phyloP scores from a whole-genome alignment of 2,329 filamentous ascomycete genomes.

The Xylariales sp. region DNA sequence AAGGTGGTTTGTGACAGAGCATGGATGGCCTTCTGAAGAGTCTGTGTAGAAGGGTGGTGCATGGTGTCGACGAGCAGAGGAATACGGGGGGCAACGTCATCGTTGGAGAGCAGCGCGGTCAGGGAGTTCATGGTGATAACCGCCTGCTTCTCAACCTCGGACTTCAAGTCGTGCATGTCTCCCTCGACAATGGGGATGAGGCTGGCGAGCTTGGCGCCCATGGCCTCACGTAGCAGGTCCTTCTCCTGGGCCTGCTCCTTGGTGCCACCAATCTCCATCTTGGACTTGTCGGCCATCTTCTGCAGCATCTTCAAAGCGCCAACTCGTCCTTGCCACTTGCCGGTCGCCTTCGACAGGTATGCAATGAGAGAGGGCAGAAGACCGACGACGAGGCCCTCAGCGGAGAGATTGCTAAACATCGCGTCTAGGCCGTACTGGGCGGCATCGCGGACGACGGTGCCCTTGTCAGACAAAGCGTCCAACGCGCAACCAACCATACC shows the following conservation, averaged over 20 bases:
- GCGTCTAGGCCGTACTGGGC: constrained; percentile 93
- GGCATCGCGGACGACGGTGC: constrained; percentile 79
- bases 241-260: constrained; percentile 84
- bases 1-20: constrained; percentile 98
- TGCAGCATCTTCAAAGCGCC: constrained; percentile 81
- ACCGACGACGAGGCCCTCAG: constrained; percentile 79
- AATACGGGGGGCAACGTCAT: constrained; percentile 90
- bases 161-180: constrained; percentile 95
- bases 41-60: constrained; percentile 86
- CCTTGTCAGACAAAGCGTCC: constrained; percentile 87
- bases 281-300: constrained; percentile 91
- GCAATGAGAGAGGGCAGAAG: constrained; percentile 70
- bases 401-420: constrained; percentile 71
- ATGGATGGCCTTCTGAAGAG: constrained; percentile 92
- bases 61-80: constrained; percentile 91
- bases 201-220: constrained; percentile 82
- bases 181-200: constrained; percentile 88
- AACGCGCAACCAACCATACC: constrained; percentile 69
- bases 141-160: constrained; percentile 85
- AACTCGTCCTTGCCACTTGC: constrained; percentile 96
- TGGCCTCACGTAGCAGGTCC: constrained; percentile 82
- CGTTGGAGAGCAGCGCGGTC: constrained; percentile 87
- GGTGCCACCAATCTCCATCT: constrained; percentile 72
- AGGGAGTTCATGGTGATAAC: constrained; percentile 87
- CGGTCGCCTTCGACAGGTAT: constrained; percentile 79